Conservation (phyloP, 2,329 filamentous ascomycete species). For the Hypoxylon sp. region DNA sequence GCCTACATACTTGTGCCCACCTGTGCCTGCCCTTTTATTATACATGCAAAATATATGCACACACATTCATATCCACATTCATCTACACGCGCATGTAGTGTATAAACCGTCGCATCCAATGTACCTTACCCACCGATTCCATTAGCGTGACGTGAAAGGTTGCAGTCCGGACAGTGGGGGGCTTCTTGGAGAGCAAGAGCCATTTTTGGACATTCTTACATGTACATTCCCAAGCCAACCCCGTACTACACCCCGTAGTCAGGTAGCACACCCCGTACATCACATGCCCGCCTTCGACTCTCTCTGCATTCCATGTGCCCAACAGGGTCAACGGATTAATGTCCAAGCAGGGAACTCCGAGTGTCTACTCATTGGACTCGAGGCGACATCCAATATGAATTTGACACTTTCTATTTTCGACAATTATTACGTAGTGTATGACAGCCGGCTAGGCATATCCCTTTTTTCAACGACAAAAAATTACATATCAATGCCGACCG, state of each 20-base stretch:
- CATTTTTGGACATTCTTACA: constrained; percentile 39
- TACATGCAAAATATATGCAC: constrained; percentile 3
- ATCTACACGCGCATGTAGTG: constrained; percentile 17
- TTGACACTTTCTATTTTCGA: constrained; percentile 1
- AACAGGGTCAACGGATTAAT: constrained; percentile 17
- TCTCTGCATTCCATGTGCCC: constrained; percentile 14
- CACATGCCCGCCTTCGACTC: constrained; percentile 18
- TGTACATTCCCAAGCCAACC: constrained; percentile 9
- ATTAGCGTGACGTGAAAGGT: not conserved
- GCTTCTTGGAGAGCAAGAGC: constrained; percentile 32
- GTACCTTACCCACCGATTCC: constrained; percentile 40
- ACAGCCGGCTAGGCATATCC: not conserved
- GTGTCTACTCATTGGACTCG: not conserved
- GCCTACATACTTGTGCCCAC: constrained; percentile 3
- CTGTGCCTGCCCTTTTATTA: not conserved
- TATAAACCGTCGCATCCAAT: not conserved
- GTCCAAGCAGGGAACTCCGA: not conserved
- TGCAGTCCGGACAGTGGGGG: constrained; percentile 24
- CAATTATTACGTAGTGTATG: not conserved
- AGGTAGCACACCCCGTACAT: constrained; percentile 1
- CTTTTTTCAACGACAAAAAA: constrained; percentile 4
- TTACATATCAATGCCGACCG: constrained; percentile 18
- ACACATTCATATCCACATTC: not conserved
- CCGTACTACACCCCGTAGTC: not conserved
- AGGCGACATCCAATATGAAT: not conserved